Evolutionary conservation across 2,329 filamentous ascomycete genomes (phyloP), one percentile per base, ranked within the genome.

Genomic region (Akanthomyces lecanii): DNA sequence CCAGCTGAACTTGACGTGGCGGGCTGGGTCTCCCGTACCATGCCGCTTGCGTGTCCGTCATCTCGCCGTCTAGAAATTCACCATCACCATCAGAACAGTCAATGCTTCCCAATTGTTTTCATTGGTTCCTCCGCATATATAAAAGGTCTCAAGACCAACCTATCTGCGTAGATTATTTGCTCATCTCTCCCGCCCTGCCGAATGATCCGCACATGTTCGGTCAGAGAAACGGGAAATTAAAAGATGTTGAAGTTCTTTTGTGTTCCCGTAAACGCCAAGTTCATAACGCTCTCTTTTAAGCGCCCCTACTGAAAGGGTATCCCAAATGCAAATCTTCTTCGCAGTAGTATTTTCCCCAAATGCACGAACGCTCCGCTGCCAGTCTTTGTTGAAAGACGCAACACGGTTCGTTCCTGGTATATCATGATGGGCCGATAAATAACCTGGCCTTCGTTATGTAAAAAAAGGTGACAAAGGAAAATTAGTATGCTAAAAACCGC

Each of bases 171-270:
- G 55, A 59, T 53, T 59, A 36, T 63, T 52, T 44, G 50, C 47
- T 42, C 40, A 48, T 63, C 55, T 63, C 64, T 66, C 66, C 68
- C 67, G 67, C 66, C 69, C 68, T 68, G 65, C 67, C 67, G 71
- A 71, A 71, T 75, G 61, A 63, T 63, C 54, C 55, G 74, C 73
- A 75, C 67, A 65, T 73, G 73, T 70, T 77, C 70, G 73, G 75
- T 75, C 74, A 75, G 64, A 56, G 53, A 63, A 51, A 57, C 63
- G 47, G 62, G 56, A 66, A 64, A 65, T 72, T 69, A 73, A 78
- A 79, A 78, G 75, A 78, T 78, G 77, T 79, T 79, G 77, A 79
- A 79, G 66, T 77, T 77, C 76, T 78, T 78, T 76, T 75, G 71
- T 74, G 76, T 77, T 73, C 75, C 75, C 66, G 73, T 73, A 73